Base-by-base conservation (phyloP, 2,329 filamentous ascomycete genomes). In the Pseudogymnoascus sp. region DNA sequence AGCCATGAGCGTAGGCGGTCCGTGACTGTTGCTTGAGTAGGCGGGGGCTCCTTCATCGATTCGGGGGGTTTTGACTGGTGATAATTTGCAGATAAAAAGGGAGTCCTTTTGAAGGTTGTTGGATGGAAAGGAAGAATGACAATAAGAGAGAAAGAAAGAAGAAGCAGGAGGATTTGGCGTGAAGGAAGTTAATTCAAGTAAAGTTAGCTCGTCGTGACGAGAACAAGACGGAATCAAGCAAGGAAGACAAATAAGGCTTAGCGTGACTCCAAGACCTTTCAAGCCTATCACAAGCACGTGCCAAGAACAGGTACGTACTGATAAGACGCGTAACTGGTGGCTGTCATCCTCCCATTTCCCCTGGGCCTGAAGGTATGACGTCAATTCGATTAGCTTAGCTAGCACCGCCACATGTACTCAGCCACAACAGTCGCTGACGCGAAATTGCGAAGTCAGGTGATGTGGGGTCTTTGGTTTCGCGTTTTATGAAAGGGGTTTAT, bases 1-100 rank as follows among this genome's bases (percentile, higher is more conserved):
- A 51, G 44, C 44, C 44, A 51, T 51, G 44, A 51, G 13, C 44
- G 44, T 51, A 51, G 44, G 31, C 44, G 44, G 44, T 31, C 44
- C 44, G 44, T 51, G 44, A 51, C 44, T 51, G 44, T 33, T 17
- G 13, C 44, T 51, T 51, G 27, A 9, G 44, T 51, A 51, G 44
- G 27, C 44, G 44, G 44, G 44, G 44, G 27, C 44, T 51, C 44
- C 44, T 51, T 51, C 44, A 51, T 51, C 44, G 44, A 51, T 51
- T 51, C 44, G 44, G 44, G 44, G 27, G 15, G 27, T 17, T 33
- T 51, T 51, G 44, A 51, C 21, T 25, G 44, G 44, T 15, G 44
- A 51, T 51, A n/a, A 51, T 51, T 31, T 15, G 27, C 27, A 51
- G 13, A 51, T 25, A 15, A 12, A 31, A 51, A 9, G 27, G 15